Base-by-base conservation (phyloP, 1,139 yeast genomes). In the Saccharomycopsis hybrid region DNA sequence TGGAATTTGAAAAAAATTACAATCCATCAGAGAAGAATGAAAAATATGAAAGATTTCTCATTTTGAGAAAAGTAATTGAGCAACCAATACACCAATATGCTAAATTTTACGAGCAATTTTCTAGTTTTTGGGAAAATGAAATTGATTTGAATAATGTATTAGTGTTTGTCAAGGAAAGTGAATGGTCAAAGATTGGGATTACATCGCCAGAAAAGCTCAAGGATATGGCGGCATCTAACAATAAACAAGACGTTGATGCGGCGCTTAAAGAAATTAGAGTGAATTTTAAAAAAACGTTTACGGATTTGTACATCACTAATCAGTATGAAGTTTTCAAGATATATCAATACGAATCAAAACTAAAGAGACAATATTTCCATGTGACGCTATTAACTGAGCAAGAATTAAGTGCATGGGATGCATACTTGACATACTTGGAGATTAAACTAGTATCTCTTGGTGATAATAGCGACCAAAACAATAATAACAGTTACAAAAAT, bases 61-160 rank as follows among this genome's bases (percentile, higher is more conserved):
- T 11, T 31, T 11, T 31, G 35, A 31, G 35, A 31, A 7, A 11
- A 31, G 35, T 84, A 7, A 63, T 86, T 7, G 87, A 82, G 56
- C 68, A 85, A 2, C 97, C 97, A 0, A 58, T 84, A 35, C 88
- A 88, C 64, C 87, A 88, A 58, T 89, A 80, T 63, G 76, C 85
- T 9, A 72, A 76, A 52, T 81, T 80, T 59, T 81, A 74, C 63
- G 68, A 71, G 42, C 54, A 66, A 28, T 70, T 77, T 62, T 64
- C 78, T 37, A 62, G 64, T 8, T 64, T 72, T 11, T 62, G 80
- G 7, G 75, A 75, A 40, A 59, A 59, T 5, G 57, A 72, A 1
- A 59, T 60, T 5, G 66, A 67, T 49, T 48, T 68, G 9, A 62
- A 62, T 13, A 67, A 66, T 29, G 48, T 68, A 3, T 48, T 49